These are phyloP conservation scores for Pestalotiopsis sp. DNA, from an alignment of 2,329 filamentous ascomycete species.

Conservation along the genomic window DNA sequence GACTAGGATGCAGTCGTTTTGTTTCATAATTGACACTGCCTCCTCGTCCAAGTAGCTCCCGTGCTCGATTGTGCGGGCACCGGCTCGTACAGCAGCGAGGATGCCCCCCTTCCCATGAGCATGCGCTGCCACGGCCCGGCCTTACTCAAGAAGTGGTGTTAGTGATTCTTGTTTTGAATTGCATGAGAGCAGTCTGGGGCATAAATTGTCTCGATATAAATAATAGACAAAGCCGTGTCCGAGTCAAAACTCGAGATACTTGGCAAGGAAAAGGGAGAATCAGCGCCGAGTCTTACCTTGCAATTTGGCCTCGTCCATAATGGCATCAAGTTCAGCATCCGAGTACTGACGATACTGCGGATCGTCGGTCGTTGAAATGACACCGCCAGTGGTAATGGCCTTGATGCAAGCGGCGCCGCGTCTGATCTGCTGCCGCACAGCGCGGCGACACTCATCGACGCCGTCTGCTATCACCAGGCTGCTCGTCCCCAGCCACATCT, in stretches of 20 bases:
- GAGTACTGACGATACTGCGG: slow-evolving; percentile 45
- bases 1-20: slow-evolving; percentile 45
- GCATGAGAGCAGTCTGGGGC: too few relatives aligned
- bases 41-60: slow-evolving; percentile 50
- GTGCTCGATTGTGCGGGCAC: slow-evolving; percentile 51
- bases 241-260: too few relatives aligned
- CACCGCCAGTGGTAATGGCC: slow-evolving; percentile 45
- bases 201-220: too few relatives aligned
- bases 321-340: slow-evolving; percentile 42
- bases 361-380: slow-evolving; percentile 42
- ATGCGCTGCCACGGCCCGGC: slow-evolving; percentile 43
- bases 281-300: slow-evolving; percentile 21
- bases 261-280: too few relatives aligned
- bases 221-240: too few relatives aligned
- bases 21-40: slow-evolving; percentile 43
- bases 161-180: too few relatives aligned
- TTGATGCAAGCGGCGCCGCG: slow-evolving; percentile 52
- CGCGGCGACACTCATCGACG: slow-evolving; percentile 44
- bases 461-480: slow-evolving; percentile 44
- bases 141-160: too few relatives aligned
- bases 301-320: slow-evolving; percentile 45
- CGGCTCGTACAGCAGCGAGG: slow-evolving; percentile 44
- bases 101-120: slow-evolving; percentile 50
- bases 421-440: slow-evolving; percentile 44
- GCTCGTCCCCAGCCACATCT: slow-evolving; percentile 33